phyloP scores from a whole-genome alignment of 2,329 filamentous ascomycete species.

The Hysterium pulicare region DNA sequence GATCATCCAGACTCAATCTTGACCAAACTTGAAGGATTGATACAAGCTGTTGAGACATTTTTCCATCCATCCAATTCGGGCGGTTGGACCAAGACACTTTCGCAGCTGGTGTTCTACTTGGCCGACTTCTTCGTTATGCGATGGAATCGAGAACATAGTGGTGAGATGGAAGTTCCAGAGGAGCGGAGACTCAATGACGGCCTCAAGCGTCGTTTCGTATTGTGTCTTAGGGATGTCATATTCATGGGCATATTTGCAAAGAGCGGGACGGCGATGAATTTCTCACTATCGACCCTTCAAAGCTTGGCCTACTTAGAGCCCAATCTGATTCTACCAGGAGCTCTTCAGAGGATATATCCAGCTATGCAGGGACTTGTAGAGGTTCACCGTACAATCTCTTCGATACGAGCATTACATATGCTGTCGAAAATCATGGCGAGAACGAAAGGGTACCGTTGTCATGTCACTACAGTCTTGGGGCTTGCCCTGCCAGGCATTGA shows the following conservation, averaged over 20 bases:
- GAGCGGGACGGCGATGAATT: constrained; percentile 85
- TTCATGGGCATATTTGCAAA: constrained; percentile 99
- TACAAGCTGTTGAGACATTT: constrained; percentile 95
- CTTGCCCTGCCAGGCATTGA: constrained; percentile 93
- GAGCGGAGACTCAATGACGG: constrained; percentile 75
- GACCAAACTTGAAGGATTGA: constrained; percentile 80
- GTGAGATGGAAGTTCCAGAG: constrained; percentile 80
- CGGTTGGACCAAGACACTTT: constrained; percentile 82
- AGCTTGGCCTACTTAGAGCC: constrained; percentile 88
- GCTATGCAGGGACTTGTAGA: constrained; percentile 95
- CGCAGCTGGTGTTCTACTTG: constrained; percentile 87
- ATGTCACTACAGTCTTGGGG: constrained; percentile 90
- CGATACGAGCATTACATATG: constrained; percentile 86
- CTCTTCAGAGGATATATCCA: constrained; percentile 92
- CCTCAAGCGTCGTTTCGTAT: constrained; percentile 85
- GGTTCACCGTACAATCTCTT: constrained; percentile 93
- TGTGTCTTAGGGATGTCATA: constrained; percentile 83
- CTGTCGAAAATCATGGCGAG: constrained; percentile 86
- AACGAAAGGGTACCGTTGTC: constrained; percentile 93
- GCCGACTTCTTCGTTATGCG: constrained; percentile 95
- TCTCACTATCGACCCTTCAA: constrained; percentile 86
- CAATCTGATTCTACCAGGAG: constrained; percentile 84
- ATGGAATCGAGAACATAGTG: constrained; percentile 92
- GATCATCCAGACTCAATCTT: constrained; percentile 76
- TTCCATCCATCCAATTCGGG: constrained; percentile 98